Conservation (phyloP, 202 grass and related monocot species). For the Elaeis oleifera region DNA sequence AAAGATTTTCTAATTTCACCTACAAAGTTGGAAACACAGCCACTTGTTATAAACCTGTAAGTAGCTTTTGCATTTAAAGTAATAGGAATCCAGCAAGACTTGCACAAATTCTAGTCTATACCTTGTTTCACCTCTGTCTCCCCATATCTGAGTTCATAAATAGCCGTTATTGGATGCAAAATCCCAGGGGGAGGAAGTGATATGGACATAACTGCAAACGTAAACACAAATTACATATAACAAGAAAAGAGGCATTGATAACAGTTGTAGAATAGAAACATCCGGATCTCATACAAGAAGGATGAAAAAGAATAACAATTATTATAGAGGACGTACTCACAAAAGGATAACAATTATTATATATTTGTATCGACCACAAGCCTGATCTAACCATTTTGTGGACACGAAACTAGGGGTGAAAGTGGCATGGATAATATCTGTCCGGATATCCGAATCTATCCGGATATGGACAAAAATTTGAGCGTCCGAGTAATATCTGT, state of each 20-base stretch:
- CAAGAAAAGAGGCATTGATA: conserved; percentile 9
- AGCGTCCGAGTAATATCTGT: no score
- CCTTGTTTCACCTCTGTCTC: conserved; percentile 95
- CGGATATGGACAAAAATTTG: no score
- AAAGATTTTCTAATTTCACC: conserved; percentile 76
- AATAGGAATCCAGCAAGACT: background rate
- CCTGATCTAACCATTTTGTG: no score
- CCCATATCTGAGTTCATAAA: conserved; percentile 87
- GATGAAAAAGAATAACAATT: no score
- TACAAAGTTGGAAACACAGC: conserved; percentile 24
- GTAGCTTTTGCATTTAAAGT: background rate
- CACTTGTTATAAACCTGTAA: conserved; percentile 1
- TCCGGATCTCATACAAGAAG: no score
- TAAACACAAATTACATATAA: conserved; percentile 6
- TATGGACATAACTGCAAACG: conserved; percentile 55
- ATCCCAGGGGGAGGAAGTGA: conserved; percentile 75
- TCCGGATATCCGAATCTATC: no score
- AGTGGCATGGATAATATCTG: no score
- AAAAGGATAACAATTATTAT: no score
- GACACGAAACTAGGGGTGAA: no score
- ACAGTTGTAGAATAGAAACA: no score
- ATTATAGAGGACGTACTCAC: no score
- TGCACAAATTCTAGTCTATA: conserved; percentile 7
- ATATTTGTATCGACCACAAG: no score
- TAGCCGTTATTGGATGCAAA: conserved; percentile 67